Evolutionary conservation across 768 basidiomycete genomes (phyloP).

Genomic region (Cystobasidiopsis lactophilus): DNA sequence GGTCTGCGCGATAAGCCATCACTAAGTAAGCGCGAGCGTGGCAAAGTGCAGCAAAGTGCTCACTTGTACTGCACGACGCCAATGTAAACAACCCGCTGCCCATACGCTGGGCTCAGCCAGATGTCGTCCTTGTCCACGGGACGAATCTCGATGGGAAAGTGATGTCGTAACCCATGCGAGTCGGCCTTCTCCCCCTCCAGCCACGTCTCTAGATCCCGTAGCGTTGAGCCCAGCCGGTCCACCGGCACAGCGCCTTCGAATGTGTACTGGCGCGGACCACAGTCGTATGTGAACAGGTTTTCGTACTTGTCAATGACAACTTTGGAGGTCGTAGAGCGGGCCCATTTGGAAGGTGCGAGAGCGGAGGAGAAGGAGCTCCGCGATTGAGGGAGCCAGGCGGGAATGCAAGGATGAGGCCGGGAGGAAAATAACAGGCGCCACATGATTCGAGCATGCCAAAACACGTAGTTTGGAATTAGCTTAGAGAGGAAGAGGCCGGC

Average conservation of each 20-base stretch:
- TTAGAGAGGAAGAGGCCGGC: slow-evolving; percentile 57
- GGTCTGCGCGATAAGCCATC: background rate
- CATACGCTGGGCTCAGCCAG: slow-evolving; percentile 75
- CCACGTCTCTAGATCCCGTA: slow-evolving; percentile 51
- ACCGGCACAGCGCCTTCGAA: slow-evolving; percentile 87
- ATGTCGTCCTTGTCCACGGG: slow-evolving; percentile 75
- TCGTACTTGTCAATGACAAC: slow-evolving; percentile 45
- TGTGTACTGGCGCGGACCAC: slow-evolving; percentile 44
- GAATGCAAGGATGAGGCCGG: background rate
- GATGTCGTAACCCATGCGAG: slow-evolving; percentile 54
- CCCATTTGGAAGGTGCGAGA: too few relatives aligned
- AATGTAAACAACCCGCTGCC: slow-evolving; percentile 66
- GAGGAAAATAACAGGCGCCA: slow-evolving; percentile 8
- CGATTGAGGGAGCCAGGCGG: background rate
- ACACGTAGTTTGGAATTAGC: slow-evolving; percentile 40
- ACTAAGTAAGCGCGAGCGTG: too few relatives aligned
- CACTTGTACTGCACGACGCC: slow-evolving; percentile 96
- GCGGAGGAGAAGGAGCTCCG: background rate
- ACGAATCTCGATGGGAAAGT: slow-evolving; percentile 82
- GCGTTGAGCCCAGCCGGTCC: slow-evolving; percentile 39
- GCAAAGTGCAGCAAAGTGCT: slow-evolving; percentile 25
- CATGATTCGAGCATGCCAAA: slow-evolving; percentile 37
- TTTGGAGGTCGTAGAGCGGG: slow-evolving; percentile 2
- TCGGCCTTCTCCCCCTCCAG: slow-evolving; percentile 42
- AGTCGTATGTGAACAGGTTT: slow-evolving; percentile 79